These are phyloP conservation scores for Coemansia sp. DNA, from an alignment of 192 early-diverging fungal species.

Conservation along the genomic window DNA sequence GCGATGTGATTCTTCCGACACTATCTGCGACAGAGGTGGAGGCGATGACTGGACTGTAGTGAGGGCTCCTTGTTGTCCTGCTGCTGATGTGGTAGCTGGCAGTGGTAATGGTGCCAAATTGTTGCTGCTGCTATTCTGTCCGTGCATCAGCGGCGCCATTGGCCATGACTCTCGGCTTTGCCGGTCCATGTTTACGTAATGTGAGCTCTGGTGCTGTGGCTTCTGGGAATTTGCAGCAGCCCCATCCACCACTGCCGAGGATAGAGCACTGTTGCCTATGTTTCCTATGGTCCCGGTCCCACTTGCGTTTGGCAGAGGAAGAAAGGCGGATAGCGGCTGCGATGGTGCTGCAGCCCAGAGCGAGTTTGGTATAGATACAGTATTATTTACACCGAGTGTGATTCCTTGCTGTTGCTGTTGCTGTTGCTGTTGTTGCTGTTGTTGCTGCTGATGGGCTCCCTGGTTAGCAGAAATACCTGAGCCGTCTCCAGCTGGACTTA, in stretches of 20 bases:
- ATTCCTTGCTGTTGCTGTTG: constrained; percentile 9
- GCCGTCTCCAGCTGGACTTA: constrained; percentile 13
- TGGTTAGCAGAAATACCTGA: constrained; percentile 37
- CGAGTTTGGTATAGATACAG: constrained; percentile 45
- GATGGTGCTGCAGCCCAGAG: constrained; percentile 42
- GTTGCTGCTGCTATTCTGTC: constrained; percentile 2
- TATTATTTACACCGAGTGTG: constrained; percentile 5
- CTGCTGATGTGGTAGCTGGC: constrained; percentile 13
- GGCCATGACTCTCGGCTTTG: constrained; percentile 34
- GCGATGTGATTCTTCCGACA: constrained; percentile 23
- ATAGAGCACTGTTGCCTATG: not conserved
- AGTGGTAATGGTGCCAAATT: not conserved
- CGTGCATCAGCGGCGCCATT: constrained; percentile 12
- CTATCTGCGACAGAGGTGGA: constrained; percentile 23
- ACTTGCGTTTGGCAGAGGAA: constrained; percentile 5
- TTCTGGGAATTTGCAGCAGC: not conserved
- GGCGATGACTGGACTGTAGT: constrained; percentile 16
- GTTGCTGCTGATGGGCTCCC: too few species aligned
- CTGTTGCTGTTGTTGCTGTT: constrained; percentile 3
- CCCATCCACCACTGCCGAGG: not conserved
- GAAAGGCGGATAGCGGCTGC: constrained; percentile 4
- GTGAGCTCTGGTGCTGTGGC: constrained; percentile 4
- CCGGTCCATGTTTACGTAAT: not conserved
- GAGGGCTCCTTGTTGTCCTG: not conserved
- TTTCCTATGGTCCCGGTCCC: not conserved